These are phyloP conservation scores for Taiozyma onychis DNA, from an alignment of 1,139 yeast species.

Conservation along the genomic window DNA sequence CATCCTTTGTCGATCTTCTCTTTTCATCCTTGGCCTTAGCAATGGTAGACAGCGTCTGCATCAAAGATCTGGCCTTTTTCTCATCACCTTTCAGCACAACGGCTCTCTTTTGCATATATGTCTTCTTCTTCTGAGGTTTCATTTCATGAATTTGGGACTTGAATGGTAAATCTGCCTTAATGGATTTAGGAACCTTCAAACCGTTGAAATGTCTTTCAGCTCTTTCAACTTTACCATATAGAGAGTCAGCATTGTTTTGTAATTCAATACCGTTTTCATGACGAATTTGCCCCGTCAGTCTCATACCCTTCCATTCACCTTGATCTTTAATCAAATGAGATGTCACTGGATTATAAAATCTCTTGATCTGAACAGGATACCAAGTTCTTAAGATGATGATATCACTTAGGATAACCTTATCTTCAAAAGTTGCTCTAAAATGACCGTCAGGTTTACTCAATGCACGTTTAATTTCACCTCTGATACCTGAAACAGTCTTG, in stretches of 20 bases:
- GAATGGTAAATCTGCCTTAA: conserved; percentile 79
- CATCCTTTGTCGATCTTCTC: conserved; percentile 68
- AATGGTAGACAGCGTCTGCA: conserved; percentile 81
- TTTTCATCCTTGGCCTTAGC: conserved; percentile 82
- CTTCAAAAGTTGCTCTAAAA: conserved; percentile 97
- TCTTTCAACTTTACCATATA: conserved; percentile 77
- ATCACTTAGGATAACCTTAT: conserved; percentile 84
- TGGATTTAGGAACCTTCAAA: conserved; percentile 73
- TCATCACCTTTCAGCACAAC: conserved; percentile 91
- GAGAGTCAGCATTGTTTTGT: conserved; percentile 62
- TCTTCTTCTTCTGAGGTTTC: conserved; percentile 81
- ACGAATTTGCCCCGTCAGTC: conserved; percentile 89
- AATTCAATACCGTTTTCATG: conserved; percentile 66
- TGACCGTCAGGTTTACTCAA: conserved; percentile 94
- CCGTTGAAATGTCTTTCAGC: conserved; percentile 84
- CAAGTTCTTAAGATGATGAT: conserved; percentile 88
- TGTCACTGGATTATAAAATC: conserved; percentile 93
- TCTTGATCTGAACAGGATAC: conserved; percentile 90
- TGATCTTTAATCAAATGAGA: conserved; percentile 74
- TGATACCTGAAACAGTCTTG: conserved; percentile 91
- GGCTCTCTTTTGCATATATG: conserved; percentile 88
- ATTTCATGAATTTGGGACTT: conserved; percentile 82
- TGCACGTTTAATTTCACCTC: conserved; percentile 97
- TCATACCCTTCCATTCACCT: conserved; percentile 92
- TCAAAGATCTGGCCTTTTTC: conserved; percentile 84